Evolutionary conservation across 2,329 filamentous ascomycete genomes (phyloP), one percentile per base, ranked within the genome.

Genomic region (Tolypocladium ophioglossoides): DNA sequence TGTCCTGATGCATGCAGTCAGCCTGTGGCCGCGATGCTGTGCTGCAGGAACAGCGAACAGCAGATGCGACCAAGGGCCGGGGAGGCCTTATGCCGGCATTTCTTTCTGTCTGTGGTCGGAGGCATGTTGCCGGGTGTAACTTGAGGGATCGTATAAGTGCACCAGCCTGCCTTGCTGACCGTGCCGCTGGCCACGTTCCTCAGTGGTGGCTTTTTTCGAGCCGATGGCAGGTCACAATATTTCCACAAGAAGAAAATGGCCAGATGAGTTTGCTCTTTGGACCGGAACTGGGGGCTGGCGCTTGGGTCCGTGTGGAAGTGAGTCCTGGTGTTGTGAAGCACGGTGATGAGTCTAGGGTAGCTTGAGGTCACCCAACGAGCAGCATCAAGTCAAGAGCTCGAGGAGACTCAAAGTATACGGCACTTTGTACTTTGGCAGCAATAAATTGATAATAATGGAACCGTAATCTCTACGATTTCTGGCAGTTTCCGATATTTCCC

Each of bases 301-400:
- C n/a, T n/a, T n/a, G n/a, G n/a, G n/a, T n/a, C n/a, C n/a, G 7
- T 4, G 30, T 27, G 27, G 27, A 27, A 3, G 30, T 6, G 30
- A 6, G 10, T 41, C 11, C 39, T 14, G 37, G 37, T 2, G 39
- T 41, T 41, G 39, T 20, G 12, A n/a, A n/a, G n/a, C n/a, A n/a
- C n/a, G n/a, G n/a, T n/a, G n/a, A n/a, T 14, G 2, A 20, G 9
- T 37, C 79, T 80, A 34, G 83, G 76, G 62, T 82, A 80, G 63
- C 3, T 83, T 78, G 30, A 81, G 64, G 9, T 41, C 10, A 11
- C 7, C 7, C 6, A 39, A 14, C 79, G 6, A 84, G 74, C 16
- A 78, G 61, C 58, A 82, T 72, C 65, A 12, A 47, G 27, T 20
- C 16, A n/a, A 32, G 30, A 14, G 3, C 10, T 47, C 24, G 18